Conservation (phyloP, 2,329 filamentous ascomycete genomes). For the Nemania sp. region DNA sequence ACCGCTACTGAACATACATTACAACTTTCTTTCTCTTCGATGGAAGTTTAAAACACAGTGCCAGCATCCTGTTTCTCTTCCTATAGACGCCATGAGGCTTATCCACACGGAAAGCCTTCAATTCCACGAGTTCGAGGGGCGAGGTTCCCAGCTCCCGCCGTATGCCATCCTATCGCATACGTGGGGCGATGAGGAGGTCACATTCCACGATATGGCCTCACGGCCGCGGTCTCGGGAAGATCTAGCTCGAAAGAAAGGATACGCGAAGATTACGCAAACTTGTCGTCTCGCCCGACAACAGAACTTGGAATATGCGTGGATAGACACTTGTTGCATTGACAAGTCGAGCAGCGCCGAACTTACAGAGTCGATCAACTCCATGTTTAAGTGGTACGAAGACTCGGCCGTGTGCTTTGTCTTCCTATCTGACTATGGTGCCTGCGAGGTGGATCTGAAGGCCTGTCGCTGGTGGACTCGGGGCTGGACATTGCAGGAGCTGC, state of each 20-base stretch:
- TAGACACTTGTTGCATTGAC: slow-evolving; percentile 35
- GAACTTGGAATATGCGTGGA: slow-evolving; percentile 27
- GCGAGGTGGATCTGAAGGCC: slow-evolving; percentile 14
- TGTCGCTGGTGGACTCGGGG: slow-evolving; percentile 32
- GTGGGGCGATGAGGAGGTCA: slow-evolving; percentile 28
- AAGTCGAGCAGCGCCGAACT: slow-evolving; percentile 33
- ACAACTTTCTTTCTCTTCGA: too few relatives aligned
- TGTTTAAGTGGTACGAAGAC: slow-evolving; percentile 32
- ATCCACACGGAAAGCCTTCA: slow-evolving; percentile 25
- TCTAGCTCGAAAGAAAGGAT: slow-evolving; percentile 14
- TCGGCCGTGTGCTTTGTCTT: slow-evolving; percentile 29
- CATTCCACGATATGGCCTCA: slow-evolving; percentile 26
- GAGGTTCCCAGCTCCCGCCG: slow-evolving; percentile 16
- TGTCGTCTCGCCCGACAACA: slow-evolving; percentile 25
- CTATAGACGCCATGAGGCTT: slow-evolving; percentile 23
- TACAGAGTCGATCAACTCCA: slow-evolving; percentile 32
- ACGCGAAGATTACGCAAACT: slow-evolving; percentile 24
- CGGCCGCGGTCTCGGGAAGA: not conserved
- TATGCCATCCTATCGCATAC: slow-evolving; percentile 33
- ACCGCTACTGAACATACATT: too few relatives aligned
- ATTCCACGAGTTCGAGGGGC: slow-evolving; percentile 30
- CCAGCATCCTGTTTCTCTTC: not conserved
- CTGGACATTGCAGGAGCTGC: slow-evolving; percentile 34
- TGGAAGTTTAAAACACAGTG: not conserved
- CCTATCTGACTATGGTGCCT: slow-evolving; percentile 22